phyloP scores from a whole-genome alignment of 768 basidiomycete species.

The Boletus sensibilis region DNA sequence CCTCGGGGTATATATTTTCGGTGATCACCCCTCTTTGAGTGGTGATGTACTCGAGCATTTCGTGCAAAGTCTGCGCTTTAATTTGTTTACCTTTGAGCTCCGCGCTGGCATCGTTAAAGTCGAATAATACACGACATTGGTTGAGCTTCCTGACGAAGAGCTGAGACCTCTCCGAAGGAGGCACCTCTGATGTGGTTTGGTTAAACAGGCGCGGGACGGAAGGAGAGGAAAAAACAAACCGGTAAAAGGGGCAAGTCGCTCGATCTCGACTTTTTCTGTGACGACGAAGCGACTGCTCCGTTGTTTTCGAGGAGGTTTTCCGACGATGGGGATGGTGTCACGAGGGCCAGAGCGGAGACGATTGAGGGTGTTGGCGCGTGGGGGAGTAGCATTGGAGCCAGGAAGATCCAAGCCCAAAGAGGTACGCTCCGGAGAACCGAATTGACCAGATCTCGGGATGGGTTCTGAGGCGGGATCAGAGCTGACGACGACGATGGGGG shows the following conservation, averaged over 20 bases:
- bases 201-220: slow-evolving; percentile 9
- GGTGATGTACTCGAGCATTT: slow-evolving; percentile 99
- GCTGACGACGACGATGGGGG: slow-evolving; percentile 86
- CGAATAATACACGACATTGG: slow-evolving; percentile 96
- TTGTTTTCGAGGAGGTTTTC: slow-evolving; percentile 96
- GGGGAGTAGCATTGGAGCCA: slow-evolving; percentile 49
- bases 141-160: slow-evolving; percentile 93
- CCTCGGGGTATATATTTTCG: slow-evolving; percentile 97
- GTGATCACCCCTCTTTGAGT: slow-evolving; percentile 95
- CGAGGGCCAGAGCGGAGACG: slow-evolving; percentile 83
- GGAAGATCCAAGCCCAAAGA: slow-evolving; percentile 47
- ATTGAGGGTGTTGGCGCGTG: slow-evolving; percentile 65
- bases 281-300: slow-evolving; percentile 95
- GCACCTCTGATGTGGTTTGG: slow-evolving; percentile 60
- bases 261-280: slow-evolving; percentile 94
- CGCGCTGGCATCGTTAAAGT: slow-evolving; percentile 96
- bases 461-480: slow-evolving; percentile 58
- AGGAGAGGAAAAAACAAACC: slow-evolving; percentile 43
- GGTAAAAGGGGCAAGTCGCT: slow-evolving; percentile 86
- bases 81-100: slow-evolving; percentile 98
- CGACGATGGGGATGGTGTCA: slow-evolving; percentile 95
- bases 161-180: slow-evolving; percentile 81
- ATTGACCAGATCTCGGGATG: slow-evolving; percentile 41
- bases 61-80: slow-evolving; percentile 95
- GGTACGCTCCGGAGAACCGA: slow-evolving; percentile 48